Conservation (phyloP, 768 basidiomycete genomes). For the Naganishia onofrii region DNA sequence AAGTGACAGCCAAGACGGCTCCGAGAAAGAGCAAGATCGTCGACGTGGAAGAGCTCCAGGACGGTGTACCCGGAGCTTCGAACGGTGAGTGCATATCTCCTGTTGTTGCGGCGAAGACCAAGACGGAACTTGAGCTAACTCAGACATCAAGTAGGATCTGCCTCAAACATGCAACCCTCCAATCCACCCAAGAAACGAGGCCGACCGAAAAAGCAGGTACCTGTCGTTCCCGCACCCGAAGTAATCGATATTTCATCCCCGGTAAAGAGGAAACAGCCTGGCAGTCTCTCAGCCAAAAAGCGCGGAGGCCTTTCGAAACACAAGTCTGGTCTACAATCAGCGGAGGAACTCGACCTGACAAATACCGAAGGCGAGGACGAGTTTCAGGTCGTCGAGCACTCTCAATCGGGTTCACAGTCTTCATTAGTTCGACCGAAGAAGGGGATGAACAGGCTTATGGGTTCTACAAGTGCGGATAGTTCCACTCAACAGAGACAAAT, state of each 20-base stretch:
- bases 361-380: slow-evolving; percentile 10
- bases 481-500: neutral
- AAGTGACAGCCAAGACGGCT: neutral
- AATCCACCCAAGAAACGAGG: slow-evolving; percentile 9
- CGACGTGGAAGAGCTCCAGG: neutral
- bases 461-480: neutral
- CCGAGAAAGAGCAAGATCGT: slow-evolving; percentile 3
- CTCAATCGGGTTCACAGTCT: slow-evolving; percentile 2
- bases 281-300: slow-evolving; percentile 1
- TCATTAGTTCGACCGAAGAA: neutral
- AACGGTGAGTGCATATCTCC: neutral
- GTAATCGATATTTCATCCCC: slow-evolving; percentile 20
- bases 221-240: neutral
- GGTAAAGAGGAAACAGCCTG: neutral
- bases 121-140: no score
- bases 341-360: slow-evolving; percentile 6
- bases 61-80: neutral
- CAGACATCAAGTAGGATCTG: neutral
- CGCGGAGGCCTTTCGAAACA: neutral
- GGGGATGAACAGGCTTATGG: neutral
- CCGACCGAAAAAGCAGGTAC: neutral
- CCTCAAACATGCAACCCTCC: neutral
- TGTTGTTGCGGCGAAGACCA: no score
- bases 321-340: neutral
- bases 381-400: slow-evolving; percentile 9